Evolutionary conservation across 2,329 filamentous ascomycete genomes (phyloP), one percentile per base, ranked within the genome.

Genomic region (Aspergillus ibericus): DNA sequence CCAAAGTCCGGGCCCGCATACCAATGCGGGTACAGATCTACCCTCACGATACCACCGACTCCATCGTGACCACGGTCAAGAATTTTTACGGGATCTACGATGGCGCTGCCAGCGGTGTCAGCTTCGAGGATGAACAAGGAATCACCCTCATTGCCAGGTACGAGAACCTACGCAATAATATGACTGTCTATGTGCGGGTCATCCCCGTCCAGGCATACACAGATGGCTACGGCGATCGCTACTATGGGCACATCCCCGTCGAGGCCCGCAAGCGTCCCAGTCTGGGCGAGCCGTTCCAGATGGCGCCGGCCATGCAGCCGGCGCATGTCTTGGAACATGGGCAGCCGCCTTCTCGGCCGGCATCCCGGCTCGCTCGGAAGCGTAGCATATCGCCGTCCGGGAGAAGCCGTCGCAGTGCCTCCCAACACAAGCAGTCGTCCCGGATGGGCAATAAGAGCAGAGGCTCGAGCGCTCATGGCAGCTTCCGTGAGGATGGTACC

Each of bases 11-110:
- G 71, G 85, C 85, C 66, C 81, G 86, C 60, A 82, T 88, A 53
- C 86, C 86, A 12, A 86, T 88, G 82, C 80, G 85, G 65, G 85
- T 89, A 46, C 90, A 96, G 71, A 97, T 99, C 67, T 96, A 89
- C 71, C 91, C 91, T 48, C 93, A 98, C 77, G 95, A 99, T 80
- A 93, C 91, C 53, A 98, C 93, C 20, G 93, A 98, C 73, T 97
- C 93, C 35, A 99, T 99, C 78, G 91, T 98, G 64, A 95, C 92
- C 13, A 98, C 95, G 1, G 93, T 98, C 72, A 98, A 96, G 84
- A 98, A 97, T 81, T 98, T 98, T 80, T 98, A 96, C 74, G 95
- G 95, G 61, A 84, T 99, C 66, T 97, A 97, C 75, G 91, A 93
- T 65, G 88, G 85, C 62, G 84, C 86, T 67, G 86, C 86, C 66